Percentiles rank a stretch among this genome's conserved stretches.
Conservation (phyloP, 106 monocot species). For the Dendrobium huoshanense region DNA sequence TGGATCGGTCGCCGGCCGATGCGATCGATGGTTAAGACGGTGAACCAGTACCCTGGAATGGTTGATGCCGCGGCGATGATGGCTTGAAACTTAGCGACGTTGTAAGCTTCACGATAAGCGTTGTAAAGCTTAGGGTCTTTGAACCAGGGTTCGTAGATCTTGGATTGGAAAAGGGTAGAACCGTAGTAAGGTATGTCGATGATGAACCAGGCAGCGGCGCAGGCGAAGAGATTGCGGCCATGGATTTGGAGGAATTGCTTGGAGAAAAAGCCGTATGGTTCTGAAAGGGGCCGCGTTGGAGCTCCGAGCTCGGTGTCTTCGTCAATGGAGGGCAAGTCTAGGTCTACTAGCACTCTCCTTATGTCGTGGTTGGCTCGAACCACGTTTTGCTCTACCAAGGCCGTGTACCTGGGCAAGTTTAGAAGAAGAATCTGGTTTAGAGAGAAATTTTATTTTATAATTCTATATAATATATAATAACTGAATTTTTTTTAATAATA, state of each 20-base stretch:
- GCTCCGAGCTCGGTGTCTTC: neutral
- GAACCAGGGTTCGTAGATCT: constrained; percentile 29
- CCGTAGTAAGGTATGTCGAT: constrained; percentile 29
- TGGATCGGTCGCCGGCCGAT: constrained; percentile 20
- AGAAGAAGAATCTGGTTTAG: no score
- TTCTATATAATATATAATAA: no score
- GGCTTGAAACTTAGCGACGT: constrained; percentile 9
- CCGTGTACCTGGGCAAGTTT: constrained; percentile 7
- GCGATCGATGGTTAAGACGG: constrained; percentile 11
- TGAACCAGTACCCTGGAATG: constrained; percentile 26
- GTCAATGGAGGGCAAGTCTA: neutral
- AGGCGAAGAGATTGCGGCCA: constrained; percentile 14
- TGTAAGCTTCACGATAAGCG: constrained; percentile 16
- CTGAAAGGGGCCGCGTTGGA: no score
- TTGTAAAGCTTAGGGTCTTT: neutral
- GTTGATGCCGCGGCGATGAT: constrained; percentile 26
- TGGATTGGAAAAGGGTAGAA: constrained; percentile 10
- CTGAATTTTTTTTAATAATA: no score
- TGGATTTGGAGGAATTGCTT: constrained; percentile 12
- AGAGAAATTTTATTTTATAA: no score
- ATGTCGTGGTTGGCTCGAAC: constrained; percentile 14
- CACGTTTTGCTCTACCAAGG: constrained; percentile 13
- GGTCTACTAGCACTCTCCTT: constrained; percentile 5
- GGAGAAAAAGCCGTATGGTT: constrained; percentile 10
- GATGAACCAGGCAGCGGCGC: constrained; percentile 14